These are phyloP conservation scores for Physaria fendleri DNA, from an alignment of 345 rosid genomes.

Conservation along the genomic window DNA sequence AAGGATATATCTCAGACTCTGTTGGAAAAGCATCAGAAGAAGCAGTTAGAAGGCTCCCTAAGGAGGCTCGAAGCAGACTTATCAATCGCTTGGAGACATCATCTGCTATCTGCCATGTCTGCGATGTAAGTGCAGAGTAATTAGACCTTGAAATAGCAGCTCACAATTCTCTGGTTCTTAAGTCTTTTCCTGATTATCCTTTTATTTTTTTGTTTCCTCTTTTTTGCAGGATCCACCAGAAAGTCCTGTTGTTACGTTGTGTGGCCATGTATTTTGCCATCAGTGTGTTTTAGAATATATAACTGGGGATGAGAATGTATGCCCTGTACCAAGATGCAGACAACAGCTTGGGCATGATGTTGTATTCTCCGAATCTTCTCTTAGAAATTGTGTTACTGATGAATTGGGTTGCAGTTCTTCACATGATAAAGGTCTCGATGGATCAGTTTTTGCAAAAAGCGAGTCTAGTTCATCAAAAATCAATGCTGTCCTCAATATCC, in stretches of 20 bases:
- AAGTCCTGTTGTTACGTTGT: conserved; percentile 79
- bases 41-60: conserved; percentile 64
- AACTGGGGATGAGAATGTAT: conserved; percentile 73
- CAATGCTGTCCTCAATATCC: conserved; percentile 65
- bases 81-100: conserved; percentile 44
- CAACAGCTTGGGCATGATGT: conserved; percentile 67
- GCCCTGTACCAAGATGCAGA: conserved; percentile 68
- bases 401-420: conserved; percentile 36
- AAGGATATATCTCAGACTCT: conserved; percentile 49
- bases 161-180: conserved; percentile 5
- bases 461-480: conserved; percentile 74
- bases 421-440: conserved; percentile 33
- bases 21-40: conserved; percentile 59
- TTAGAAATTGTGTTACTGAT: conserved; percentile 46
- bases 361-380: conserved; percentile 69
- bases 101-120: conserved; percentile 57
- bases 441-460: conserved; percentile 34
- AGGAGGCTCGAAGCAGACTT: conserved; percentile 43
- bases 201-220: background rate
- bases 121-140: conserved; percentile 53
- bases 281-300: conserved; percentile 73
- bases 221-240: conserved; percentile 89
- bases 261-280: conserved; percentile 88
- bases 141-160: background rate
- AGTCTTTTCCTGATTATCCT: background rate